Percentiles rank a stretch among this genome's conserved stretches.
Conservation (phyloP, 108 stramenopile genomes). For the Skeletonema potamos region DNA sequence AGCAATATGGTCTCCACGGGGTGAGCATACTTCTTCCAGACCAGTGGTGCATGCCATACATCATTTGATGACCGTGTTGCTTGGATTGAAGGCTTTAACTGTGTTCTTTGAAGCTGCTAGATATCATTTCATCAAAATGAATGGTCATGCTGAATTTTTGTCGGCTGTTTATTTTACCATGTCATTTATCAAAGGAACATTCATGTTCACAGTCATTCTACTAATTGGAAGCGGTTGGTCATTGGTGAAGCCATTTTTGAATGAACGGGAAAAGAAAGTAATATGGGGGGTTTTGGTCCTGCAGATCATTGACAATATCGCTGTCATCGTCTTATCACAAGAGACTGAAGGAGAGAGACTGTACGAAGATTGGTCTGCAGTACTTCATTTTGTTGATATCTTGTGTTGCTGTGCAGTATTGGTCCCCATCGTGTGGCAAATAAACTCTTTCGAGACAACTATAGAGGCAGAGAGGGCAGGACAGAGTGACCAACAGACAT, state of each 20-base stretch:
- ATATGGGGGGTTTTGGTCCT: constrained; percentile 83
- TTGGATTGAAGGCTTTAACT: constrained; percentile 82
- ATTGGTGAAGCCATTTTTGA: constrained; percentile 93
- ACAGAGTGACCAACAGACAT: constrained; percentile 7
- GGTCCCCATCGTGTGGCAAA: constrained; percentile 96
- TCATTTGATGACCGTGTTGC: constrained; percentile 87
- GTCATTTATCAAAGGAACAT: constrained; percentile 77
- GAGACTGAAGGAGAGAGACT: constrained; percentile 81
- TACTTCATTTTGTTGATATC: constrained; percentile 95
- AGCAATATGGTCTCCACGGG: constrained; percentile 39
- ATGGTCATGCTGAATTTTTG: constrained; percentile 91
- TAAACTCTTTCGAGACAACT: constrained; percentile 75
- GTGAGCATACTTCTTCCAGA: not conserved
- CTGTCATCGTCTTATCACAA: constrained; percentile 89
- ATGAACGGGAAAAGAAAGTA: constrained; percentile 84
- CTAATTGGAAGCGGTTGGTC: constrained; percentile 96
- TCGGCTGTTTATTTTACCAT: constrained; percentile 85
- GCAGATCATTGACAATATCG: constrained; percentile 95
- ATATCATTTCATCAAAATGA: constrained; percentile 88
- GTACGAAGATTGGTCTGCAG: constrained; percentile 83
- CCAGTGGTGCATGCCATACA: constrained; percentile 90
- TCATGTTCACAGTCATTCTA: constrained; percentile 93
- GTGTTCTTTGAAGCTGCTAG: constrained; percentile 87
- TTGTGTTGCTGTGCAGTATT: constrained; percentile 97
- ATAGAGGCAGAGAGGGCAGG: constrained; percentile 39